These are phyloP conservation scores for Pseudocercospora crystallina DNA, from an alignment of 2,329 filamentous ascomycete genomes.

Conservation along the genomic window DNA sequence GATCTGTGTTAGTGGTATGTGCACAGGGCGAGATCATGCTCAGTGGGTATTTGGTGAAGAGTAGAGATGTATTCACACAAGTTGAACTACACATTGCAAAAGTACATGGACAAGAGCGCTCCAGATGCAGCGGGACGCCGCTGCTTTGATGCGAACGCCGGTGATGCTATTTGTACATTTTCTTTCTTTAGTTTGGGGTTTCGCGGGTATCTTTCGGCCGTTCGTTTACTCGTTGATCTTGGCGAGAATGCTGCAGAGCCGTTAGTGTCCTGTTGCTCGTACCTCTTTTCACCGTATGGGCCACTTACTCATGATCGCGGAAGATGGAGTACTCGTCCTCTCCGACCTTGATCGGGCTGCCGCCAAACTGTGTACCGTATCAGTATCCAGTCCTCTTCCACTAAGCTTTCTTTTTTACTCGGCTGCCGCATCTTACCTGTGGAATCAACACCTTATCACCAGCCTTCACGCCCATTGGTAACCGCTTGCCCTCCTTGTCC, in stretches of 20 bases:
- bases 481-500: constrained; percentile 84
- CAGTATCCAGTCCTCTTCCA: not conserved
- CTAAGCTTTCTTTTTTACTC: not conserved
- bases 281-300: not conserved
- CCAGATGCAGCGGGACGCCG: constrained; percentile 5
- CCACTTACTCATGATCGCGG: constrained; percentile 90
- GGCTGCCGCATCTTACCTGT: constrained; percentile 60
- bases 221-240: constrained; percentile 89
- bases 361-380: constrained; percentile 68
- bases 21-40: too few relatives aligned
- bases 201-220: constrained; percentile 18
- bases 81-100: constrained; percentile 14
- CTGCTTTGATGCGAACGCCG: constrained; percentile 9
- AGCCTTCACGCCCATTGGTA: constrained; percentile 75
- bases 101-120: constrained; percentile 11
- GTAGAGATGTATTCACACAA: constrained; percentile 17
- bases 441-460: constrained; percentile 96
- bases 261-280: constrained; percentile 19
- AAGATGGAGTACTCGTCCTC: constrained; percentile 96
- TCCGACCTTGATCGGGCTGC: constrained; percentile 92
- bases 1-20: too few relatives aligned
- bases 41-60: not conserved
- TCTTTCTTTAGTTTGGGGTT: constrained; percentile 1
- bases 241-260: constrained; percentile 72
- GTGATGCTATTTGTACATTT: constrained; percentile 30